Base-by-base conservation (phyloP, 1,284 basidiomycete species). In the Ceratobasidium sp. region DNA sequence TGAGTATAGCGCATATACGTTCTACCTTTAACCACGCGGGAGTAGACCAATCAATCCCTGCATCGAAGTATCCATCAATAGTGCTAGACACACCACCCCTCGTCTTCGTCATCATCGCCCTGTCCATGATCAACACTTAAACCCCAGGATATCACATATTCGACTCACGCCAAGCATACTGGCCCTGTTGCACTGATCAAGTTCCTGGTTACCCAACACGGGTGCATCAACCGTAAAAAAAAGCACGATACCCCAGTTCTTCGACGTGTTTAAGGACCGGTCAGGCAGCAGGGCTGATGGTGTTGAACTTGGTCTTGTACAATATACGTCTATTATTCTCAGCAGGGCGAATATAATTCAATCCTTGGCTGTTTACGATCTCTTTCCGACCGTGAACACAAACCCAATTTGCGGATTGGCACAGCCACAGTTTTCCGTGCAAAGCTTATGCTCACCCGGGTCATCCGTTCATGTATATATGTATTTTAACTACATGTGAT, bases 211-310 rank as follows among this genome's bases (percentile, higher is more conserved):
- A 22, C 84, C 84, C 53, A 84, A 81, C 1, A 84, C 82, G 2
- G 76, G 74, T 7, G 74, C 74, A 61, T 77, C 76, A 46, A 75
- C 84, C 0, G 84, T 85, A 8, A 85, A 79, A 76, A 84, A 81
- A 49, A 85, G 81, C 84, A 14, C 83, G 81, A 29, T 81, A 82
- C 13, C 84, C 84, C 1, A 83, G 78, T 54, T 81, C 76, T 41
- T 84, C 84, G 24, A 87, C 83, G 75, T 84, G 83, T 29, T 82
- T 78, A 22, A 88, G 75, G 8, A 86, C 83, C 4, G 80, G 80
- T 74, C n/a, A n/a, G n/a, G n/a, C n/a, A n/a, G n/a, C n/a, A n/a
- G n/a, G n/a, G n/a, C n/a, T n/a, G n/a, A n/a, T n/a, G n/a, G n/a
- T n/a, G n/a, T n/a, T n/a, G n/a, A n/a, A n/a, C n/a, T n/a, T n/a